These are phyloP conservation scores for Torulaspora indica DNA, from an alignment of 805 yeast species.

Conservation along the genomic window DNA sequence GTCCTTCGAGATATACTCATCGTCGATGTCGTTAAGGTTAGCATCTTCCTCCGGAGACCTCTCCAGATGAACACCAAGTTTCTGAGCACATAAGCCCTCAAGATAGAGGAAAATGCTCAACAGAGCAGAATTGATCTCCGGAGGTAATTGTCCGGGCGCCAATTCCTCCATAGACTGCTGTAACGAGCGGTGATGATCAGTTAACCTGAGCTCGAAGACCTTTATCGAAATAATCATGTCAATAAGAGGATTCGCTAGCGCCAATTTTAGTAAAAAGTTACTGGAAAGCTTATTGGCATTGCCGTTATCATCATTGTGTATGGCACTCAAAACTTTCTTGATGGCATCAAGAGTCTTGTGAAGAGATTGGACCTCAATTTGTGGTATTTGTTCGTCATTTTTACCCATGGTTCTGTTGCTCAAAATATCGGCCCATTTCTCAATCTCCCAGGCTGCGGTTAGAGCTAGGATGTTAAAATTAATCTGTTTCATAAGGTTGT, in stretches of 20 bases:
- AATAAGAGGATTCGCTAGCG: constrained; percentile 21
- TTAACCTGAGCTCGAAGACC: constrained; percentile 29
- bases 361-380: constrained; percentile 12
- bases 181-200: constrained; percentile 27
- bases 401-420: constrained; percentile 9
- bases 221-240: constrained; percentile 28
- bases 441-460: constrained; percentile 29
- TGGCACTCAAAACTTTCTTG: constrained; percentile 8
- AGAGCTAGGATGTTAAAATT: constrained; percentile 28
- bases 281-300: neutral
- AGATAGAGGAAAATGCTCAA: constrained; percentile 25
- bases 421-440: constrained; percentile 29
- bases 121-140: constrained; percentile 10
- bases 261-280: constrained; percentile 14
- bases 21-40: constrained; percentile 20
- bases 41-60: constrained; percentile 30
- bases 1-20: constrained; percentile 8
- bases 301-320: constrained; percentile 6
- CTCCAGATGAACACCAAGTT: constrained; percentile 19
- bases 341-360: constrained; percentile 19
- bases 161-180: constrained; percentile 14
- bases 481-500: constrained; percentile 15
- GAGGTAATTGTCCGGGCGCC: constrained; percentile 16
- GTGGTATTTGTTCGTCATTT: constrained; percentile 5
- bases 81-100: constrained; percentile 28